phyloP scores from a whole-genome alignment of 441 rosid genomes.

The Cnidoscolus chayamansa region DNA sequence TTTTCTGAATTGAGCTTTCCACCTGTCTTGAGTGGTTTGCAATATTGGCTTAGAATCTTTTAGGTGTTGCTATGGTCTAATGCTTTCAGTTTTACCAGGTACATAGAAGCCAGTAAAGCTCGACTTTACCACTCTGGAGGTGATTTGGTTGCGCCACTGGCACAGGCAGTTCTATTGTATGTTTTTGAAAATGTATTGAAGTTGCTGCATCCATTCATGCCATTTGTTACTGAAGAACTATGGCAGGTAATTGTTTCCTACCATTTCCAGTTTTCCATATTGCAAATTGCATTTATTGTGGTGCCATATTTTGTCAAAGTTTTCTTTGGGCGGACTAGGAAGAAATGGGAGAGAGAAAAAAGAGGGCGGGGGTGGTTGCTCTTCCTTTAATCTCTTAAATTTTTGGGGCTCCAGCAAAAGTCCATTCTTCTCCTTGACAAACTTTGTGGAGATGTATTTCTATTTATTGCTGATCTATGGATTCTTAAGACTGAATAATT shows the following conservation, averaged over 20 bases:
- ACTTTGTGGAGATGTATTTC: constrained; percentile 1
- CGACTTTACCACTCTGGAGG: constrained; percentile 65
- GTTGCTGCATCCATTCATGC: constrained; percentile 95
- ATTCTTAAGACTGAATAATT: constrained; percentile 18
- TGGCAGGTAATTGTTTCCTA: constrained; percentile 68
- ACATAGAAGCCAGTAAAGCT: constrained; percentile 95
- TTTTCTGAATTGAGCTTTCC: not conserved
- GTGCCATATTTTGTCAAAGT: not conserved
- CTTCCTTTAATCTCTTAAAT: not conserved
- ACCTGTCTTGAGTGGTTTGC: not conserved
- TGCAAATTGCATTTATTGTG: not conserved
- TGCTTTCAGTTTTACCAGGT: constrained; percentile 48
- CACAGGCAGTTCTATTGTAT: constrained; percentile 83
- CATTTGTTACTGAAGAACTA: constrained; percentile 86
- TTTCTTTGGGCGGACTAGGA: not conserved
- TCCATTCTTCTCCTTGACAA: not conserved
- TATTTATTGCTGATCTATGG: not conserved
- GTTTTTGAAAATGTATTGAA: constrained; percentile 80
- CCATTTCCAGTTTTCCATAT: not conserved
- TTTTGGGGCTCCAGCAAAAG: not conserved
- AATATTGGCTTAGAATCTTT: not conserved
- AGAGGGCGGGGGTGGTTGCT: too few species aligned
- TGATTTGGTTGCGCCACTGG: constrained; percentile 44
- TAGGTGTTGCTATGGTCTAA: constrained; percentile 14
- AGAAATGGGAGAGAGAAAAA: too few species aligned